phyloP scores from a whole-genome alignment of 164 flowering plant genomes.

The Magnolia officinalis region DNA sequence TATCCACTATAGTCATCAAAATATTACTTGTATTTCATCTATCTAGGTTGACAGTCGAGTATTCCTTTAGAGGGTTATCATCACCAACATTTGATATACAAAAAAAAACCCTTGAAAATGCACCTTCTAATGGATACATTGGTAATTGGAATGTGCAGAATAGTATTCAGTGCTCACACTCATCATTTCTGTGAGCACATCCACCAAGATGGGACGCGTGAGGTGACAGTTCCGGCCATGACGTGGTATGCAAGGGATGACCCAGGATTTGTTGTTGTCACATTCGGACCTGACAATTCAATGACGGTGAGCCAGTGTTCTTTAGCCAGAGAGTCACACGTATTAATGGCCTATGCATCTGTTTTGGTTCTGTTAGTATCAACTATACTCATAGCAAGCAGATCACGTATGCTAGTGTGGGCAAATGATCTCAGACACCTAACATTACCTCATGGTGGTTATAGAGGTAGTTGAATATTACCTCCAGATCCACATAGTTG shows the following conservation, averaged over 20 bases:
- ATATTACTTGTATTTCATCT: neutral
- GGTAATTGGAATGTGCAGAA: conserved; percentile 33
- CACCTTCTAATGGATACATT: neutral
- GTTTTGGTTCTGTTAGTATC: conserved; percentile 30
- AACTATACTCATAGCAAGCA: conserved; percentile 22
- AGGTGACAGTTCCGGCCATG: conserved; percentile 66
- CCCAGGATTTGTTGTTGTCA: conserved; percentile 62
- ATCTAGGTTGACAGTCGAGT: neutral
- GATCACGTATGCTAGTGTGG: conserved; percentile 3
- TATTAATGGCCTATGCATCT: conserved; percentile 35
- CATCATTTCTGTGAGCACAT: conserved; percentile 39
- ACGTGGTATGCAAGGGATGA: conserved; percentile 60
- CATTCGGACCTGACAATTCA: conserved; percentile 34
- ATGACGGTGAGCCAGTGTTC: conserved; percentile 51
- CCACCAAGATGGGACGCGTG: conserved; percentile 61
- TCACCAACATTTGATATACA: neutral
- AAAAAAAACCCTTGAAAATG: neutral
- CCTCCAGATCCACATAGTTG: neutral
- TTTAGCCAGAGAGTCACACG: conserved; percentile 54
- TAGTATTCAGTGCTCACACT: conserved; percentile 62
- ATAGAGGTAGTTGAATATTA: neutral
- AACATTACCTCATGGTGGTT: neutral
- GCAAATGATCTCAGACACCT: too few species aligned
- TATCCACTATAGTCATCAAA: neutral
- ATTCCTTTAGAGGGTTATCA: neutral